Percentiles rank a stretch among this genome's conserved stretches.
These are phyloP conservation scores for Gardenia jasminoides DNA, from an alignment of 257 asterid species.

Conservation along the genomic window DNA sequence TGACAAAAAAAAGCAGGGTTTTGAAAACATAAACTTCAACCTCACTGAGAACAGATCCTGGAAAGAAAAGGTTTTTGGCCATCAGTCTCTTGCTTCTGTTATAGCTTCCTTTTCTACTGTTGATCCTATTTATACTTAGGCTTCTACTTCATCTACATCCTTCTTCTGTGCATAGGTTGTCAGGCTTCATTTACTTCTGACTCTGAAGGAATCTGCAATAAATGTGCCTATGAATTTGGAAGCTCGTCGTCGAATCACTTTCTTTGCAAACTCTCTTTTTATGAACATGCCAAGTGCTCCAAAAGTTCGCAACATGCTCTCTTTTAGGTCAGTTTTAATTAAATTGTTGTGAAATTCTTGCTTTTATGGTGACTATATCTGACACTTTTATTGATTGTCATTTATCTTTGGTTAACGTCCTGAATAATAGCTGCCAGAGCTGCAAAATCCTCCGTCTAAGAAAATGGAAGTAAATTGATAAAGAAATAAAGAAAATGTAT, in stretches of 20 bases:
- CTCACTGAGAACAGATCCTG: constrained; percentile 54
- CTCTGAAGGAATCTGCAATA: constrained; percentile 95
- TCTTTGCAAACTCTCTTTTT: constrained; percentile 91
- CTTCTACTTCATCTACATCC: constrained; percentile 12
- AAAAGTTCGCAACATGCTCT: constrained; percentile 91
- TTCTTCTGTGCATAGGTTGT: constrained; percentile 56
- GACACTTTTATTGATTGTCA: constrained; percentile 11
- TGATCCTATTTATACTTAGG: constrained; percentile 8
- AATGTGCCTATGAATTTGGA: constrained; percentile 91
- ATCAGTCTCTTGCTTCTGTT: constrained; percentile 18
- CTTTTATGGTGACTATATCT: constrained; percentile 20
- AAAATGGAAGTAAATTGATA: neutral
- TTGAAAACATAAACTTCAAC: constrained; percentile 57
- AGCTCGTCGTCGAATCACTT: constrained; percentile 93
- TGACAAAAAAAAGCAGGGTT: constrained; percentile 66
- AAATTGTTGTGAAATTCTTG: constrained; percentile 6
- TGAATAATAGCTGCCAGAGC: neutral
- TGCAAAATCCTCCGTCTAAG: neutral
- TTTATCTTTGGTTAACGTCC: neutral
- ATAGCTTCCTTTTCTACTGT: constrained; percentile 11
- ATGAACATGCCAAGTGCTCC: constrained; percentile 98
- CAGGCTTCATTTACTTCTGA: constrained; percentile 91
- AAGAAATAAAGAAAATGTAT: neutral
- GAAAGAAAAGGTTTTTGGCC: constrained; percentile 82
- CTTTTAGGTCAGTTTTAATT: constrained; percentile 76